phyloP scores from a whole-genome alignment of 2,329 filamentous ascomycete species.

The Coleophoma eucalyptorum region DNA sequence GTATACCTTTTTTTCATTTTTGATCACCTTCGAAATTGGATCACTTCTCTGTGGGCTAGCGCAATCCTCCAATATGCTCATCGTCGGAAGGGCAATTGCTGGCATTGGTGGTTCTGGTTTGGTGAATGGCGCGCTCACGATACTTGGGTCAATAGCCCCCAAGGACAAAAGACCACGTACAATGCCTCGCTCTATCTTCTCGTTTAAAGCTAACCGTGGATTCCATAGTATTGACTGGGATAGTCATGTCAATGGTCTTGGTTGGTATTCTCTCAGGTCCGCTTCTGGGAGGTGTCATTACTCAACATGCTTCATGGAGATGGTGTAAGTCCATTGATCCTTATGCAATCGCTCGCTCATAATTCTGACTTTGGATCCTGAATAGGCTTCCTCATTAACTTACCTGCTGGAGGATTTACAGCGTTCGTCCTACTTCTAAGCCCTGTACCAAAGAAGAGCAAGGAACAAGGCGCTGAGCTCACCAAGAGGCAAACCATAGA shows the following conservation, averaged over 20 bases:
- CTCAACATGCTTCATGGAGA: conserved; percentile 27
- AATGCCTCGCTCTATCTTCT: background rate
- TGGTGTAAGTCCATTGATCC: conserved; percentile 18
- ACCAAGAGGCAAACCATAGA: conserved; percentile 6
- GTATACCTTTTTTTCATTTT: conserved; percentile 12
- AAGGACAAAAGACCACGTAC: conserved; percentile 1
- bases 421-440: background rate
- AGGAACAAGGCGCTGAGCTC: background rate
- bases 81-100: conserved; percentile 49
- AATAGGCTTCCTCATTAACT: conserved; percentile 1
- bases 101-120: conserved; percentile 49
- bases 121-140: conserved; percentile 45
- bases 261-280: conserved; percentile 12
- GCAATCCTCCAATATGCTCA: conserved; percentile 45
- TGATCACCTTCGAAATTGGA: conserved; percentile 51
- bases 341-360: background rate
- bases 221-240: background rate
- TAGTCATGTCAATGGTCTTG: background rate
- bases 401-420: background rate
- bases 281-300: conserved; percentile 24
- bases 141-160: conserved; percentile 34
- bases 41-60: conserved; percentile 49
- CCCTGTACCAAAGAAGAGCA: conserved; percentile 19
- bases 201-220: background rate
- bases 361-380: too few relatives aligned